These are phyloP conservation scores for Xylaria sp. DNA, from an alignment of 2,329 filamentous ascomycete species.

Conservation along the genomic window DNA sequence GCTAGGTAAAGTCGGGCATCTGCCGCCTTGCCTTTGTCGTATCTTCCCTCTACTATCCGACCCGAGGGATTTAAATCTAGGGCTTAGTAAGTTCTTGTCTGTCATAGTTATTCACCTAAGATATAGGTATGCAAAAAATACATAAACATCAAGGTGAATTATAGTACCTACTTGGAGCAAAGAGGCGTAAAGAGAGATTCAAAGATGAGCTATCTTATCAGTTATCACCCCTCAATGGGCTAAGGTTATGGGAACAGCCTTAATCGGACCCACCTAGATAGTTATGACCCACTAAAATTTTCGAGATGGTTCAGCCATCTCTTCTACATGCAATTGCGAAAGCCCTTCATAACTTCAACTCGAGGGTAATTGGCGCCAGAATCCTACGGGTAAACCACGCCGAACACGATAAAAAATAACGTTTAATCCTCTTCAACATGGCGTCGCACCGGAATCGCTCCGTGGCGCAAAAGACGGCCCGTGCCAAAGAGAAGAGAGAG, in stretches of 20 bases:
- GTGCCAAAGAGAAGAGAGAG: conserved; percentile 78
- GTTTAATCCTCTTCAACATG: conserved; percentile 17
- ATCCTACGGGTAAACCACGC: background rate
- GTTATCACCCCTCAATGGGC: conserved; percentile 19
- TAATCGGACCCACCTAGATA: conserved; percentile 6
- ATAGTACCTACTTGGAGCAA: background rate
- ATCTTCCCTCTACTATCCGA: no score
- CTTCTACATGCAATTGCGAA: background rate
- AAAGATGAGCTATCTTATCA: background rate
- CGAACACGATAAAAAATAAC: background rate
- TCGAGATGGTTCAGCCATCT: conserved; percentile 29
- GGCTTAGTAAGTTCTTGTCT: background rate
- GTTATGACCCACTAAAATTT: conserved; percentile 39
- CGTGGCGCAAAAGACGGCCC: conserved; percentile 80
- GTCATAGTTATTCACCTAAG: background rate
- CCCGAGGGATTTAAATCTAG: background rate
- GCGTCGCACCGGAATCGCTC: conserved; percentile 37
- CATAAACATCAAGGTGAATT: background rate
- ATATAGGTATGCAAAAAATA: background rate
- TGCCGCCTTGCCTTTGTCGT: no score
- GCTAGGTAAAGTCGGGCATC: no score
- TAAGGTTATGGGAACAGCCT: background rate
- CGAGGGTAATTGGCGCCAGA: background rate
- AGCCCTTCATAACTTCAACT: background rate
- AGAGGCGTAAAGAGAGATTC: no score